Evolutionary conservation across 2,329 filamentous ascomycete species (phyloP).

Genomic region (Penicillium sp.): DNA sequence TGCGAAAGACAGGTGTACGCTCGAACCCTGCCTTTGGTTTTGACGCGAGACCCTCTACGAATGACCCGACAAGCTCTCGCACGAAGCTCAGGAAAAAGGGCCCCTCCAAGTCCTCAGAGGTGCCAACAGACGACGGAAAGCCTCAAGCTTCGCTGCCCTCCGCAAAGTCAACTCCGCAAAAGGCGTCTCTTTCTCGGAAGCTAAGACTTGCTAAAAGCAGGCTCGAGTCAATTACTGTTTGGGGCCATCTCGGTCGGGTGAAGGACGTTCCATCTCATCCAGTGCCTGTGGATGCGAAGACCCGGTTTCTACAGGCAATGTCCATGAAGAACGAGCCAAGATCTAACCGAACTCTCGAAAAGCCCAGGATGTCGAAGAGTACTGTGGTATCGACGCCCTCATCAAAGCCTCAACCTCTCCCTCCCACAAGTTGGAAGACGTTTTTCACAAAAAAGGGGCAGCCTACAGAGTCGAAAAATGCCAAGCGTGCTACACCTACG

Average conservation of each 20-base stretch:
- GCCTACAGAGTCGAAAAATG: neutral
- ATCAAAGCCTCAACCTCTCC: neutral
- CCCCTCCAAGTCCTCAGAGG: neutral
- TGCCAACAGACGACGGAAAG: neutral
- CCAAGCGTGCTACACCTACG: neutral
- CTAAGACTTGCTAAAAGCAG: neutral
- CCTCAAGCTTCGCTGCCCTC: neutral
- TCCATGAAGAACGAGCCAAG: neutral
- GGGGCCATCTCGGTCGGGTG: neutral
- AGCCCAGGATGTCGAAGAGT: neutral
- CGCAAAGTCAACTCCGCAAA: neutral
- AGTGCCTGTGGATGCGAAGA: neutral
- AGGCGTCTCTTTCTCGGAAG: neutral
- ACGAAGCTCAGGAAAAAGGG: neutral
- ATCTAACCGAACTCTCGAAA: neutral
- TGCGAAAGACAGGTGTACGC: neutral
- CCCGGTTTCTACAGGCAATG: neutral
- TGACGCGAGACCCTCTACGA: neutral
- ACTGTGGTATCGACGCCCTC: neutral
- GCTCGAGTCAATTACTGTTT: neutral
- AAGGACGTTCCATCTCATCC: neutral
- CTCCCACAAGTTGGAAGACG: neutral
- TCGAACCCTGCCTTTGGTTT: neutral
- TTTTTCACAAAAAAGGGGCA: neutral
- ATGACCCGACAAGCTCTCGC: neutral